These are phyloP conservation scores for Gonium pectorale DNA, from an alignment of 139 green algal genomes.

Conservation along the genomic window DNA sequence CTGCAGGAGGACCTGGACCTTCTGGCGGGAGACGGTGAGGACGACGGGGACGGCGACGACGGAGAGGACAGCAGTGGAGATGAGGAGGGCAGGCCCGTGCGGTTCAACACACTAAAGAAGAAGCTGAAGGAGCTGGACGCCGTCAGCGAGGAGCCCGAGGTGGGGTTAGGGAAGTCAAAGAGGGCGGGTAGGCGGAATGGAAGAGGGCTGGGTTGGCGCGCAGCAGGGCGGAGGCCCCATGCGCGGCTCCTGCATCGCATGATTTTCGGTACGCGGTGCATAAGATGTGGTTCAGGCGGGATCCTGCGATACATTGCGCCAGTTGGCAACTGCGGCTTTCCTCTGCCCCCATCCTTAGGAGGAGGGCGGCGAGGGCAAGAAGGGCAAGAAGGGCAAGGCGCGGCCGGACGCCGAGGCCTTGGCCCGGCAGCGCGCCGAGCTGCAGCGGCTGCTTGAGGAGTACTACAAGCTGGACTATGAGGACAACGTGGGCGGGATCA, in stretches of 20 bases:
- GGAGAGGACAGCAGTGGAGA: background rate
- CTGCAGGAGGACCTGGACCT: conserved; percentile 41
- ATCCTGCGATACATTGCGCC: too few relatives aligned
- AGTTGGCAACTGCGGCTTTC: too few relatives aligned
- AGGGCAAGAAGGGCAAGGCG: background rate
- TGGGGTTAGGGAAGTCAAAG: too few relatives aligned
- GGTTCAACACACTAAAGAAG: background rate
- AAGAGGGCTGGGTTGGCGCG: background rate
- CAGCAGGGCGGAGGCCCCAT: too few relatives aligned
- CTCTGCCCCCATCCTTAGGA: background rate
- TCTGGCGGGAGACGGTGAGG: conserved; percentile 41
- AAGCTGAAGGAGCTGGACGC: conserved; percentile 32
- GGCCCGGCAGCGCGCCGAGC: conserved; percentile 50
- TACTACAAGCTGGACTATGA: conserved; percentile 96
- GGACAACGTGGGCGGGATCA: conserved; percentile 83
- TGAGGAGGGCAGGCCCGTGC: background rate
- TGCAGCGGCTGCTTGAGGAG: conserved; percentile 86
- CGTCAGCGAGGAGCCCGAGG: conserved; percentile 17
- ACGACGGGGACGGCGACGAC: background rate
- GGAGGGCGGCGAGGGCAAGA: background rate
- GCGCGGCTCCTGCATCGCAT: too few relatives aligned
- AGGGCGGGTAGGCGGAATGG: conserved; percentile 28
- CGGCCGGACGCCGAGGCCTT: background rate
- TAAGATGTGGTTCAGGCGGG: too few relatives aligned
- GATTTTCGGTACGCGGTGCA: too few relatives aligned